Evolutionary conservation across 331 rosid species (phyloP), one percentile per base, ranked within the genome.

Genomic region (Erythrophleum ivorense): DNA sequence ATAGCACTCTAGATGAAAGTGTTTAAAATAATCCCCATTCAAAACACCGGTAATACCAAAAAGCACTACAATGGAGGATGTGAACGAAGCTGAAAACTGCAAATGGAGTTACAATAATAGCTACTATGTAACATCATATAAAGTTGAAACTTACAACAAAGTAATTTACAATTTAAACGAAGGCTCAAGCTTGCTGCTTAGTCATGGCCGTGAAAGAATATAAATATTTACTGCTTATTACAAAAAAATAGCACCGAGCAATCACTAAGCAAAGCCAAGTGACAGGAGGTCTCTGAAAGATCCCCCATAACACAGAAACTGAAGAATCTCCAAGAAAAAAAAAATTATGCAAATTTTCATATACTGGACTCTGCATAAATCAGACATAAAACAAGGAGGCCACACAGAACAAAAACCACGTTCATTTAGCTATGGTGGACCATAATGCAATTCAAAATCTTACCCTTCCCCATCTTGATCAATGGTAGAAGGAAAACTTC

Each of bases 361-460:
- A 78, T 16, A 70, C 50, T 38, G 9, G 52, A 29, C 73, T 76
- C 50, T 43, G 73, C 74, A 21, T 19, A 75, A 57, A 78, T 67
- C 54, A 36, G 6, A 66, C 67, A 55, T n/a, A 43, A 21, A 10
- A 78, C 29, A 24, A 78, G 46, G 24, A 62, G 43, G 65, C n/a
- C 68, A n/a, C 0, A n/a, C 43, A 21, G 29, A 24, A 33, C 16
- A 60, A 79, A 2, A 75, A 34, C 18, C 49, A 10, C 33, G 68
- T 75, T 79, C 82, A 81, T 10, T 68, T 52, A 54, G 60, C 34
- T 54, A 69, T 49, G 75, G 34, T 46, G 73, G 71, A 53, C 48
- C 16, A 63, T 46, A 74, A 82, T 71, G 24, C 12, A 78, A 45
- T 69, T 46, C 59, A 66, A 40, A 72, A 70, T 50, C 40, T 77